Percentiles rank a stretch among this genome's conserved stretches.
These are phyloP conservation scores for Coniochaeta ligniaria DNA, from an alignment of 2,329 filamentous ascomycete species.

Conservation along the genomic window DNA sequence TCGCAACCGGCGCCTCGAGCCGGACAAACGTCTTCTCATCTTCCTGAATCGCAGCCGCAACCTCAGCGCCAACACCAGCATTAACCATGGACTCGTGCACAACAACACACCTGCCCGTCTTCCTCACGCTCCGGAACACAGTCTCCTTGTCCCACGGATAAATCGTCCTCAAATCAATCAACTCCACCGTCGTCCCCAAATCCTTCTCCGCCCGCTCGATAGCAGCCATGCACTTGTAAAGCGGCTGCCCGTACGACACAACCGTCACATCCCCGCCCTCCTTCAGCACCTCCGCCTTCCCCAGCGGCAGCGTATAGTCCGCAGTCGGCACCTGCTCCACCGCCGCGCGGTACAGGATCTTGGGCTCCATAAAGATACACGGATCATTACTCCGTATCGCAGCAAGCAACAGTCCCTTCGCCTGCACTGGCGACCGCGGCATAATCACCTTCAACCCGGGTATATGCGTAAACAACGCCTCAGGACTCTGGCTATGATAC, in stretches of 20 bases:
- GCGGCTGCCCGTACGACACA: slow-evolving; percentile 80
- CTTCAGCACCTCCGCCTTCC: slow-evolving; percentile 78
- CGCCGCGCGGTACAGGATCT: slow-evolving; percentile 84
- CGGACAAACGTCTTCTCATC: slow-evolving; percentile 67
- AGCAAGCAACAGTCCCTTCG: slow-evolving; percentile 76
- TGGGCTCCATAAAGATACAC: slow-evolving; percentile 89
- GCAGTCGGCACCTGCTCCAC: slow-evolving; percentile 84
- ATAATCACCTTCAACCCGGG: slow-evolving; percentile 81
- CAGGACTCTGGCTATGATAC: slow-evolving; percentile 85
- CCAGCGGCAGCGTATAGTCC: slow-evolving; percentile 75
- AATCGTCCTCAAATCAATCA: slow-evolving; percentile 81
- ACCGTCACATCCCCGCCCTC: slow-evolving; percentile 74
- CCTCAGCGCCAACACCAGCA: slow-evolving; percentile 80
- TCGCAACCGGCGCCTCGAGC: slow-evolving; percentile 76
- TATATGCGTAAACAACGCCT: slow-evolving; percentile 80
- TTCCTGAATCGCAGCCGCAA: slow-evolving; percentile 83
- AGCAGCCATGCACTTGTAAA: slow-evolving; percentile 76
- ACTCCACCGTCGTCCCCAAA: slow-evolving; percentile 68
- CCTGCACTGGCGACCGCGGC: slow-evolving; percentile 77
- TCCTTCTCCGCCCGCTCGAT: slow-evolving; percentile 70
- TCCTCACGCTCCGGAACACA: slow-evolving; percentile 73
- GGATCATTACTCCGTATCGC: slow-evolving; percentile 78
- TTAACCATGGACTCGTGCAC: slow-evolving; percentile 93
- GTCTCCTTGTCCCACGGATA: slow-evolving; percentile 88
- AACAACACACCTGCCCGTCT: slow-evolving; percentile 79